phyloP scores from a whole-genome alignment of 768 basidiomycete species.

The Mycena indigotica region DNA sequence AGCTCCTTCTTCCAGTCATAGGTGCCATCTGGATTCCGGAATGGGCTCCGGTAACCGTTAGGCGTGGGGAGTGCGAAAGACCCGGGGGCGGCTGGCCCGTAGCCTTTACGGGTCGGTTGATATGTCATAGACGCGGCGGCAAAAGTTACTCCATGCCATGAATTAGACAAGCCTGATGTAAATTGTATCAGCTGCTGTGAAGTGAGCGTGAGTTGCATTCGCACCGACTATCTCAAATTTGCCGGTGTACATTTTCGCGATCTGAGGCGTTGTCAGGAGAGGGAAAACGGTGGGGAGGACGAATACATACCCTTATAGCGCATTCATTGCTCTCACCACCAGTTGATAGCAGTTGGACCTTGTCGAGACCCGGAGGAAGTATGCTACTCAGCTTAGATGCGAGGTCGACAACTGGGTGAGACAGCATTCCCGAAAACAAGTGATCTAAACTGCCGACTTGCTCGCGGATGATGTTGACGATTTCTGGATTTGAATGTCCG shows the following conservation, averaged over 20 bases:
- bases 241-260: constrained; percentile 25
- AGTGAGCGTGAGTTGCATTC: background rate
- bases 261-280: constrained; percentile 6
- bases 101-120: constrained; percentile 24
- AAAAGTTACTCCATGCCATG: constrained; percentile 26
- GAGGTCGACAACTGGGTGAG: constrained; percentile 20
- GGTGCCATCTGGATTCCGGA: constrained; percentile 24
- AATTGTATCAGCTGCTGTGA: background rate
- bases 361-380: constrained; percentile 25
- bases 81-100: constrained; percentile 24
- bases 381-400: constrained; percentile 17
- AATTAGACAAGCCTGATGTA: constrained; percentile 22
- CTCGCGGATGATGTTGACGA: constrained; percentile 16
- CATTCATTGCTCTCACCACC: constrained; percentile 24
- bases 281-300: background rate
- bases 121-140: constrained; percentile 28
- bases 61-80: constrained; percentile 25
- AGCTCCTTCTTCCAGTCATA: constrained; percentile 27
- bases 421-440: constrained; percentile 24
- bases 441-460: constrained; percentile 21
- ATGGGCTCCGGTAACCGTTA: constrained; percentile 25
- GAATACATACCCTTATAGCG: constrained; percentile 17
- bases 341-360: constrained; percentile 22
- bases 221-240: constrained; percentile 28
- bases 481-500: constrained; percentile 24